Base-by-base conservation (phyloP, 2,329 filamentous ascomycete species). In the Didymosphaeria variabile region DNA sequence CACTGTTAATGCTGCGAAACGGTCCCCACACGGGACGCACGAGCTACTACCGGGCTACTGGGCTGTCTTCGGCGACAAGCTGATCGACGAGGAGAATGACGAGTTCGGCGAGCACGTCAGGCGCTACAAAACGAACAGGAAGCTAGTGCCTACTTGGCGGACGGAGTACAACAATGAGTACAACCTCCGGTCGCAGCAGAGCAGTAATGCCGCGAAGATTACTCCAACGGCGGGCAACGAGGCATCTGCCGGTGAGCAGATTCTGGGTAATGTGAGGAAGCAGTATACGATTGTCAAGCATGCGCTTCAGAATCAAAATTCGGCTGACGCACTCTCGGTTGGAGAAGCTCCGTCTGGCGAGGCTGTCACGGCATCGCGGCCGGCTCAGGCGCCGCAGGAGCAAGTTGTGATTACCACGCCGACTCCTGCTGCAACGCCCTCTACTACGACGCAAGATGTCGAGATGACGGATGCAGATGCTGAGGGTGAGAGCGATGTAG, bases 21-120 rank as follows among this genome's bases (percentile, higher is more conserved):
- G 67, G 26, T 66, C 61, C 17, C 29, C 62, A 21, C 62, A 64
- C 15, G 68, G 62, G 21, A 69, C 71, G 9, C 74, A 72, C 44
- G 53, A 67, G 21, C 66, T 67, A n/a, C 50, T 62, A 29, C 61
- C 65, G 15, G 61, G 62, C 17, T 71, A 72, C 47, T 77, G 74
- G 74, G 74, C 72, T n/a, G 68, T 61, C 0, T 77, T 77, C 50
- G 75, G 75, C 9, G 74, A 77, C 19, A 57, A 60, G 32, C 49
- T 76, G 26, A 66, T 67, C 15, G 73, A 68, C 29, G 61, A 64
- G 15, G 68, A 72, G 12, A 65, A 69, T 8, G 75, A 77, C 49
- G 70, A 68, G 67, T 73, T 76, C 57, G 70, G 70, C n/a, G 60
- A 72, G 32, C 67, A 75, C 54, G 70, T 76, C 46, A 72, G 70